Percentiles rank a stretch among this genome's conserved stretches.
These are phyloP conservation scores for Calcarisporium arbuscula DNA, from an alignment of 2,329 filamentous ascomycete species.

Conservation along the genomic window DNA sequence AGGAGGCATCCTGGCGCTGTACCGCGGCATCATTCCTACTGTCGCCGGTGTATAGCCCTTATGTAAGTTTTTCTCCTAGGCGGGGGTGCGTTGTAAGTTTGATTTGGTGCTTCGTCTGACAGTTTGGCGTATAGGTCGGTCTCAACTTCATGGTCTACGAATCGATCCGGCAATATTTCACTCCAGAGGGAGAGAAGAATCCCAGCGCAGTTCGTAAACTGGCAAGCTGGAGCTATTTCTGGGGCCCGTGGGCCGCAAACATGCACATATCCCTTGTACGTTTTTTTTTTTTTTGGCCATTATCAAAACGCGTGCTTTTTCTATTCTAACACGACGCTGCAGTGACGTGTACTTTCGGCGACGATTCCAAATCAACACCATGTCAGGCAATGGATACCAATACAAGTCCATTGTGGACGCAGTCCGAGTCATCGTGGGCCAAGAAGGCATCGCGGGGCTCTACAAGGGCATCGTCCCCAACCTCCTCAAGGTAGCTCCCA, in stretches of 20 bases:
- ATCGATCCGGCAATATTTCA: slow-evolving; percentile 74
- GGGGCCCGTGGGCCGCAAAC: slow-evolving; percentile 95
- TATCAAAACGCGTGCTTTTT: not conserved
- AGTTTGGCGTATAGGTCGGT: slow-evolving; percentile 75
- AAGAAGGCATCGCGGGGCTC: slow-evolving; percentile 78
- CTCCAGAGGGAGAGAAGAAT: slow-evolving; percentile 79
- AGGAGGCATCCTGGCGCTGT: slow-evolving; percentile 79
- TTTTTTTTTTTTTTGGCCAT: slow-evolving; percentile 9
- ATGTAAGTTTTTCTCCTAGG: slow-evolving; percentile 60
- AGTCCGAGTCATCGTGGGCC: slow-evolving; percentile 68
- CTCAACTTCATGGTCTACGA: slow-evolving; percentile 99
- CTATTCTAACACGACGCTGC: slow-evolving; percentile 12
- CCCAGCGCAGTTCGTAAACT: slow-evolving; percentile 76
- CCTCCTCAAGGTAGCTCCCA: slow-evolving; percentile 91
- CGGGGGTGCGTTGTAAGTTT: slow-evolving; percentile 12
- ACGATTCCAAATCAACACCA: slow-evolving; percentile 97
- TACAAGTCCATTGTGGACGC: slow-evolving; percentile 87
- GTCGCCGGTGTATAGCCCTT: slow-evolving; percentile 93
- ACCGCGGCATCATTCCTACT: slow-evolving; percentile 88
- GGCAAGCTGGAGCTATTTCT: slow-evolving; percentile 83
- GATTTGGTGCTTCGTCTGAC: too few relatives aligned
- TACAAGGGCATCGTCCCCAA: slow-evolving; percentile 98
- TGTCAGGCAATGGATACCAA: slow-evolving; percentile 96
- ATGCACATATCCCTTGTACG: slow-evolving; percentile 96
- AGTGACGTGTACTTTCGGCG: slow-evolving; percentile 89